Conservation (phyloP, 148 eudicot species). For the Cornus controversa region DNA sequence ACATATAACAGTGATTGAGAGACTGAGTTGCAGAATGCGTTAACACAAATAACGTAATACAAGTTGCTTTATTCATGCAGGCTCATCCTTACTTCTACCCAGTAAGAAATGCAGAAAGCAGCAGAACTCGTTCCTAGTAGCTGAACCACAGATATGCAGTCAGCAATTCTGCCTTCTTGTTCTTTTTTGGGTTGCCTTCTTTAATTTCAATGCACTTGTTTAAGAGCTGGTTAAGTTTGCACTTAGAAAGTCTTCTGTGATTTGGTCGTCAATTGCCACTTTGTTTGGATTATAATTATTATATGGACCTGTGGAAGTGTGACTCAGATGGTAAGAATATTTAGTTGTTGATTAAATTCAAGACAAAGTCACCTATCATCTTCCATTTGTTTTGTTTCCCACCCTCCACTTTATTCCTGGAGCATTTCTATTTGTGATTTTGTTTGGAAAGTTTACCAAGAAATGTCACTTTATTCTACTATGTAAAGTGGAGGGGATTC, state of each 20-base stretch:
- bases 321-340: too few species aligned
- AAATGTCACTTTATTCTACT: too few species aligned
- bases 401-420: background rate
- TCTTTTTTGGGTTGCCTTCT: background rate
- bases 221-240: conserved; percentile 1
- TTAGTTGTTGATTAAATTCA: background rate
- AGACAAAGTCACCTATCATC: background rate
- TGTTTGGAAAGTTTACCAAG: too few species aligned
- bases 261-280: background rate
- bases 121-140: conserved; percentile 67
- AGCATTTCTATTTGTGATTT: background rate
- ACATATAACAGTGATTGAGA: background rate
- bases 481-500: too few species aligned
- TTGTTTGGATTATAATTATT: background rate
- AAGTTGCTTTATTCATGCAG: conserved; percentile 44
- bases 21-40: background rate
- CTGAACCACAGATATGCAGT: background rate
- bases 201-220: conserved; percentile 7
- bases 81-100: conserved; percentile 93
- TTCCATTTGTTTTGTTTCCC: background rate
- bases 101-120: conserved; percentile 82
- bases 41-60: background rate
- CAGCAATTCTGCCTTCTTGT: background rate
- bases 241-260: conserved; percentile 8
- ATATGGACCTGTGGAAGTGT: background rate